These are phyloP conservation scores for Globisporangium solare DNA, from an alignment of 352 stramenopile genomes.

Conservation along the genomic window DNA sequence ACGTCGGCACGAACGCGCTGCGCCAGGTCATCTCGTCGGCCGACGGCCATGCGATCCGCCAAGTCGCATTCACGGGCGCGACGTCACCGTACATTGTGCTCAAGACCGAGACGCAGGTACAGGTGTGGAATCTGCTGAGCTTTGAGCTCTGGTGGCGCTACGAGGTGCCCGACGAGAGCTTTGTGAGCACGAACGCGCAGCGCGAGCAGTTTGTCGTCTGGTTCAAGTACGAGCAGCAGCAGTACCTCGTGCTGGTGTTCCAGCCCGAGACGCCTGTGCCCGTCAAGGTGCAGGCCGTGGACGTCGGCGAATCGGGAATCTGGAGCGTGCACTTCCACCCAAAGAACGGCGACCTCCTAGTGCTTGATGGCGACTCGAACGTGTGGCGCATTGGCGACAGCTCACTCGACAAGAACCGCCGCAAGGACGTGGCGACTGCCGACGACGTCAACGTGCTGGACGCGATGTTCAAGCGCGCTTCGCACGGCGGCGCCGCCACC, in stretches of 20 bases:
- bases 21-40: constrained; percentile 66
- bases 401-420: constrained; percentile 27
- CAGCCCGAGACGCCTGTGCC: constrained; percentile 43
- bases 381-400: constrained; percentile 58
- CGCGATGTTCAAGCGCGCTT: constrained; percentile 39
- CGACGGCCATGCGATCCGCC: constrained; percentile 42
- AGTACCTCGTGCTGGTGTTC: constrained; percentile 55
- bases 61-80: constrained; percentile 55
- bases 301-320: constrained; percentile 21
- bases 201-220: constrained; percentile 52
- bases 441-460: constrained; percentile 39
- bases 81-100: constrained; percentile 64
- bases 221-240: constrained; percentile 18
- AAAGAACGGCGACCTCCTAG: constrained; percentile 47
- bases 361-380: constrained; percentile 49
- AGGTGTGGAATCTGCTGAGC: constrained; percentile 75
- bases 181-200: constrained; percentile 28
- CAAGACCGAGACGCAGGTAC: constrained; percentile 45
- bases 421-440: constrained; percentile 24
- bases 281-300: constrained; percentile 35
- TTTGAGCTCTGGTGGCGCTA: constrained; percentile 73
- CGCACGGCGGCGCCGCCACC: constrained; percentile 17
- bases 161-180: constrained; percentile 30
- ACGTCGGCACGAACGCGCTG: constrained; percentile 70
- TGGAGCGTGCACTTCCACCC: constrained; percentile 64